A percentile compares a stretch with the other conserved stretches of the same genome.
Conservation (phyloP, 345 rosid species). For the Brassica napus region Da-Ae NC_063450.1:19428501-19429000, state of each 20-base stretch:
- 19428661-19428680: not conserved
- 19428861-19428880: no score
- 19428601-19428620: conserved; percentile 23
- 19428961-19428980: no score
- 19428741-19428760: not conserved
- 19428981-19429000: no score
- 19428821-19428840: not conserved
- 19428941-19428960: no score
- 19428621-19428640: not conserved
- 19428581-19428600: not conserved
- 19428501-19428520: conserved; percentile 90
- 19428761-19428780: no score
- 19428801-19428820: not conserved
- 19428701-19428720: not conserved
- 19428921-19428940: no score
- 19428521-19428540: conserved; percentile 78
- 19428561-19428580: conserved; percentile 1
- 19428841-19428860: not conserved
- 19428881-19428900: no score
- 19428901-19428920: no score
- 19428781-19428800: not conserved
- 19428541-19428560: conserved; percentile 9
- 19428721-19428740: not conserved
- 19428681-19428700: not conserved
- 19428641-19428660: not conserved